A percentile compares a stretch with the other conserved stretches of the same genome.
phyloP scores from a whole-genome alignment of 139 green algal species.

The Ulvella scutata region DNA sequence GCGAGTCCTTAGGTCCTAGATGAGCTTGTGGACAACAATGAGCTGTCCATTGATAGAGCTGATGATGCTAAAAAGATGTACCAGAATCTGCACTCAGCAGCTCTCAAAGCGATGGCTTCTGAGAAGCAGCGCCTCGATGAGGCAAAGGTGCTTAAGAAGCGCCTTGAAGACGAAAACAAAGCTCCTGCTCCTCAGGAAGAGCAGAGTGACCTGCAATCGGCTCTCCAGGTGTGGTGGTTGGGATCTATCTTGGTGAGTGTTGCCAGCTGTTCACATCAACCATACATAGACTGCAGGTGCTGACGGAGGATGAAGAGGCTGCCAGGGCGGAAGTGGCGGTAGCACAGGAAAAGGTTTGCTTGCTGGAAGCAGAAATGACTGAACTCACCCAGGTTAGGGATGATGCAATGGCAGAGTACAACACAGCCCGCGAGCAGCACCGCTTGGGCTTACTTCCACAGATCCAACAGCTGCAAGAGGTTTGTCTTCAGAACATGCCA shows the following conservation, averaged over 20 bases:
- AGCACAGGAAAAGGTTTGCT: constrained; percentile 40
- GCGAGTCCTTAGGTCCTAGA: constrained; percentile 26
- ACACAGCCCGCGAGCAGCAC: background rate
- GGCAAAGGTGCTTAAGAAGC: constrained; percentile 25
- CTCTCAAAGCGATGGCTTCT: constrained; percentile 30
- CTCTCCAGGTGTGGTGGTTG: background rate
- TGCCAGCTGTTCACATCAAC: no score
- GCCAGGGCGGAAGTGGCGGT: constrained; percentile 43
- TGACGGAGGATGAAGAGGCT: constrained; percentile 52
- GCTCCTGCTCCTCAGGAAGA: background rate
- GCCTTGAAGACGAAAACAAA: constrained; percentile 23
- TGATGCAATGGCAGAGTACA: background rate
- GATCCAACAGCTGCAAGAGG: background rate
- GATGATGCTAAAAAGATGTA: constrained; percentile 20
- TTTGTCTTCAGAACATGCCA: background rate
- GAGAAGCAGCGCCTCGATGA: constrained; percentile 26
- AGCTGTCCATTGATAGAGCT: constrained; percentile 11
- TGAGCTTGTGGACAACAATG: constrained; percentile 12
- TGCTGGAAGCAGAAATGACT: constrained; percentile 37
- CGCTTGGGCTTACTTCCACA: background rate
- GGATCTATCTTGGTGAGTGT: background rate
- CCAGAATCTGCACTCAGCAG: constrained; percentile 16
- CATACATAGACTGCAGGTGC: constrained; percentile 20
- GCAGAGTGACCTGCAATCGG: background rate
- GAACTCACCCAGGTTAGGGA: constrained; percentile 18